phyloP scores from a whole-genome alignment of 768 basidiomycete species.

The Mycena amicta region DNA sequence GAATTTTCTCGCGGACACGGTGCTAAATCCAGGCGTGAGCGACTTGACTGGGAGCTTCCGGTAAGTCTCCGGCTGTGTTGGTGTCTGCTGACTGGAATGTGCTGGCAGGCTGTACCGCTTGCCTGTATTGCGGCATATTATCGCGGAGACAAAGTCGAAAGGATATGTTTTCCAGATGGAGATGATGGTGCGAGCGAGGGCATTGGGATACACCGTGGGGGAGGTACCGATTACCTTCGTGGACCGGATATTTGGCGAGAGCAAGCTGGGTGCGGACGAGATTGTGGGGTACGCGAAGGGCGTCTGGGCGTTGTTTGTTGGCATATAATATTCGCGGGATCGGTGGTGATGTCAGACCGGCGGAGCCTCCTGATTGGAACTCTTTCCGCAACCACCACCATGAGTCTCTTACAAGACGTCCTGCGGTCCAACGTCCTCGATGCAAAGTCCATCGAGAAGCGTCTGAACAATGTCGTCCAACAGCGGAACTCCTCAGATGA shows the following conservation, averaged over 20 bases:
- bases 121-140: conserved; percentile 78
- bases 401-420: conserved; percentile 74
- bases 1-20: conserved; percentile 87
- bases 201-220: conserved; percentile 82
- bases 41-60: conserved; percentile 91
- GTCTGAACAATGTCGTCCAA: conserved; percentile 33
- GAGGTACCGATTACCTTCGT: conserved; percentile 96
- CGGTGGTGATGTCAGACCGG: neutral
- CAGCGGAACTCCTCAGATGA: conserved; percentile 41
- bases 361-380: neutral
- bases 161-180: conserved; percentile 99
- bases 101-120: conserved; percentile 69
- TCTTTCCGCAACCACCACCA: conserved; percentile 31
- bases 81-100: neutral
- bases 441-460: conserved; percentile 34
- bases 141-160: conserved; percentile 80
- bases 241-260: conserved; percentile 91
- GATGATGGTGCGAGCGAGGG: conserved; percentile 90
- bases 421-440: conserved; percentile 56
- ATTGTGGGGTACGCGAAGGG: conserved; percentile 86
- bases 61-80: conserved; percentile 35
- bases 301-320: conserved; percentile 77
- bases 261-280: conserved; percentile 88
- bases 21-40: conserved; percentile 82
- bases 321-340: conserved; percentile 49